Percentiles rank a stretch among this genome's conserved stretches.
Evolutionary conservation across 306 rosid genomes (phyloP).

Genomic region (Acacia confusa): DNA sequence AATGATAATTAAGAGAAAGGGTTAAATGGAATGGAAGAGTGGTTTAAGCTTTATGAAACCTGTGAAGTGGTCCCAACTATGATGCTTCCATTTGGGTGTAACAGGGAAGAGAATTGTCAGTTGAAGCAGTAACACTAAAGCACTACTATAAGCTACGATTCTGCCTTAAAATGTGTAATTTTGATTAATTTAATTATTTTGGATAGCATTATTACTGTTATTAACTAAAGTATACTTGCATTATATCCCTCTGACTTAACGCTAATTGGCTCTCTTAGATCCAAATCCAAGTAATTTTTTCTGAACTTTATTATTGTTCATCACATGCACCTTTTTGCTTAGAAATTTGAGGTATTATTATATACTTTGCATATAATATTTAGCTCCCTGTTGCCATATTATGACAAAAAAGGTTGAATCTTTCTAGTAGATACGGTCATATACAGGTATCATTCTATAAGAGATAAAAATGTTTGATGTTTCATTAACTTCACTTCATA

Average conservation of each 20-base stretch:
- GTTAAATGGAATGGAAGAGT: slow-evolving; percentile 37
- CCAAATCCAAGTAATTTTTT: slow-evolving; percentile 33
- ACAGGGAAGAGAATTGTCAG: slow-evolving; percentile 61
- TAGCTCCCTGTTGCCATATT: too few species aligned
- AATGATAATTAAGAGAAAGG: slow-evolving; percentile 36
- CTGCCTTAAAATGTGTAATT: slow-evolving; percentile 44
- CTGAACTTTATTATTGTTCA: slow-evolving; percentile 29
- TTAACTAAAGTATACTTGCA: slow-evolving; percentile 37
- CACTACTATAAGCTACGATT: slow-evolving; percentile 65
- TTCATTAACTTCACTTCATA: not conserved
- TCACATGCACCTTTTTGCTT: slow-evolving; percentile 58
- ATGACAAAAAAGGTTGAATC: not conserved
- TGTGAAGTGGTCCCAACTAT: slow-evolving; percentile 68
- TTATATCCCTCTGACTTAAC: slow-evolving; percentile 35
- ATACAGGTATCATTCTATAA: too few species aligned
- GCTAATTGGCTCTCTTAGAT: slow-evolving; percentile 50
- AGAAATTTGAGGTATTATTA: not conserved
- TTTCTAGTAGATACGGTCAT: not conserved
- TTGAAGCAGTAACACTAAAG: slow-evolving; percentile 48
- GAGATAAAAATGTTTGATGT: too few species aligned
- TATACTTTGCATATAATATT: not conserved
- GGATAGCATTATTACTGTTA: slow-evolving; percentile 34
- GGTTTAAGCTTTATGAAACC: slow-evolving; percentile 65
- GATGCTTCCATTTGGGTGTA: slow-evolving; percentile 64
- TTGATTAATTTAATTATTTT: not conserved